These are phyloP conservation scores for Cystobasidium onofrii DNA, from an alignment of 768 basidiomycete species.

Conservation along the genomic window DNA sequence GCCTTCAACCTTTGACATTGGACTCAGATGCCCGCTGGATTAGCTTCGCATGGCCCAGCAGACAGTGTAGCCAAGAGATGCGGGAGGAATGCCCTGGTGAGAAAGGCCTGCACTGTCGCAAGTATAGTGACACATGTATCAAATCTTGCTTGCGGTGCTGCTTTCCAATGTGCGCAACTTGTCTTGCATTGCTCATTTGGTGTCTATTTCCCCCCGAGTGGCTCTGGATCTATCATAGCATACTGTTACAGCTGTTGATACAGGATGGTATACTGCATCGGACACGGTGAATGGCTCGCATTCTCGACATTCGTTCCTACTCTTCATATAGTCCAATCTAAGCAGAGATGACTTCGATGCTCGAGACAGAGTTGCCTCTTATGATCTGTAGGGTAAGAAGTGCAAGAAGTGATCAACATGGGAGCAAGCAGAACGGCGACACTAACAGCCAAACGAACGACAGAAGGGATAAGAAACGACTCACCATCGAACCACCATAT, in stretches of 20 bases:
- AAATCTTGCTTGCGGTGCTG: no score
- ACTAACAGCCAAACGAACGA: neutral
- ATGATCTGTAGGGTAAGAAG: constrained; percentile 59
- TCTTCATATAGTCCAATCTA: constrained; percentile 10
- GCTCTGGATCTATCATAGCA: neutral
- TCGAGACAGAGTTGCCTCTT: constrained; percentile 90
- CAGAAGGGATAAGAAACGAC: constrained; percentile 43
- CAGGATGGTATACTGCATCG: neutral
- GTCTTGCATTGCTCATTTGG: neutral
- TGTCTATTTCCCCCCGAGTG: neutral
- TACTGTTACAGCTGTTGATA: constrained; percentile 2
- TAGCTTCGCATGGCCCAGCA: no score
- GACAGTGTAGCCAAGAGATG: no score
- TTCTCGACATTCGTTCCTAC: neutral
- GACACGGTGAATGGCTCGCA: neutral
- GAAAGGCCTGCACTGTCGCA: no score
- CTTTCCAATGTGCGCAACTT: no score
- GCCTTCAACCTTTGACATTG: no score
- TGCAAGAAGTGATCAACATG: neutral
- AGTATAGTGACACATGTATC: no score
- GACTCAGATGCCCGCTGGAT: no score
- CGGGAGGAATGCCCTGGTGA: no score
- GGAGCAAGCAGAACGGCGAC: neutral
- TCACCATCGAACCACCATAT: constrained; percentile 67
- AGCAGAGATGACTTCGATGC: constrained; percentile 61